Conservation (phyloP, 371 early-diverging fungal species). For the Mortierella sp. region DNA sequence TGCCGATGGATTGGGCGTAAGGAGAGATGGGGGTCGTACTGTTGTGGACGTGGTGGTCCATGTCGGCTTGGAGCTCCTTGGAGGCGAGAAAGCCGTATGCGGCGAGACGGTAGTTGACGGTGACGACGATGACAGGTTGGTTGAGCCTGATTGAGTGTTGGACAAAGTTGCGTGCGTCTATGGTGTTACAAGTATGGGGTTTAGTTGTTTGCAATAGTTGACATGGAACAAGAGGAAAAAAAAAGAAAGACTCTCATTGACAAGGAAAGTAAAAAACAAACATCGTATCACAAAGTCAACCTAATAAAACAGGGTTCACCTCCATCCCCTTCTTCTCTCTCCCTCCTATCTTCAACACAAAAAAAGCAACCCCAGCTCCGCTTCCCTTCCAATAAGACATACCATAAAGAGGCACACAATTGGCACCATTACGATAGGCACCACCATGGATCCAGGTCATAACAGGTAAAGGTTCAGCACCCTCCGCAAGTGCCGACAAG, state of each 20-base stretch:
- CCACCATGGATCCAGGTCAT: slow-evolving; percentile 54
- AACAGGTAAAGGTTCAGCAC: slow-evolving; percentile 23
- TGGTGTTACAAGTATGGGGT: background rate
- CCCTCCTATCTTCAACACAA: background rate
- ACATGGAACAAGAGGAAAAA: no score
- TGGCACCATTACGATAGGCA: slow-evolving; percentile 26
- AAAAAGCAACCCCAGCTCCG: no score
- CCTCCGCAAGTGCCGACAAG: slow-evolving; percentile 14
- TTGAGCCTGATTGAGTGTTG: slow-evolving; percentile 20
- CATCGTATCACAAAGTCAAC: background rate
- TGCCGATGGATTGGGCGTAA: slow-evolving; percentile 43
- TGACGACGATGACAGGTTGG: slow-evolving; percentile 45
- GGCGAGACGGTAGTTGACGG: slow-evolving; percentile 51
- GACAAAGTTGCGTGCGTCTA: slow-evolving; percentile 38
- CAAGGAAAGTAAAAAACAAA: background rate
- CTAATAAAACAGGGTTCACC: background rate
- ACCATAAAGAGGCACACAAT: slow-evolving; percentile 30
- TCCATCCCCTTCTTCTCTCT: no score
- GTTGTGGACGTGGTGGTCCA: background rate
- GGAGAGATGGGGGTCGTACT: background rate
- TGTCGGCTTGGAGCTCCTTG: slow-evolving; percentile 40
- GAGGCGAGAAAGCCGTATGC: slow-evolving; percentile 53
- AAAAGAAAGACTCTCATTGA: no score
- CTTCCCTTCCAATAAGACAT: background rate
- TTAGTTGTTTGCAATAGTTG: no score